These are phyloP conservation scores for Nowakowskiella sp. DNA, from an alignment of 192 early-diverging fungal species.

Conservation along the genomic window DNA sequence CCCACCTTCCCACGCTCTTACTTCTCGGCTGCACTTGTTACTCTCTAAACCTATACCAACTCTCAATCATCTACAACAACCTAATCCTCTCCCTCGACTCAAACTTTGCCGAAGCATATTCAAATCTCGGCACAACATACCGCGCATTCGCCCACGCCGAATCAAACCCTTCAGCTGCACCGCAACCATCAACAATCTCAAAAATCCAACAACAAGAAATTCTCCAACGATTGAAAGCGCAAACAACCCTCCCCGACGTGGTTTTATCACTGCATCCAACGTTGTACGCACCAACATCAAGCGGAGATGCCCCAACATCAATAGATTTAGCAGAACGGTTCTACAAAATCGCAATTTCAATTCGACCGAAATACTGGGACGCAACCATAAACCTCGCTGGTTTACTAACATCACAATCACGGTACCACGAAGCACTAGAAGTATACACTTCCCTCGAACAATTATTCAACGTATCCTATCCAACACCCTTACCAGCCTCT, in stretches of 20 bases:
- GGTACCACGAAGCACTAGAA: constrained; percentile 70
- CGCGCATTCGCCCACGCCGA: constrained; percentile 61
- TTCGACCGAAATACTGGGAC: constrained; percentile 88
- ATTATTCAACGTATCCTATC: constrained; percentile 5
- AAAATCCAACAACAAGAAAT: neutral
- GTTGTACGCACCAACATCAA: neutral
- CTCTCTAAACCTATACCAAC: constrained; percentile 59
- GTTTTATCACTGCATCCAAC: neutral
- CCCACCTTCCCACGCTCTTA: constrained; percentile 75
- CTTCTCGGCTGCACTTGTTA: constrained; percentile 83
- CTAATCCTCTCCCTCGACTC: constrained; percentile 72
- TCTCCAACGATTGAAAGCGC: no score
- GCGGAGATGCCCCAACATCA: neutral
- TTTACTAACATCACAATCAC: constrained; percentile 54
- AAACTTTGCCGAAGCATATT: constrained; percentile 84
- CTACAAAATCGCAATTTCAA: constrained; percentile 75
- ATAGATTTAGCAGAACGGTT: constrained; percentile 65
- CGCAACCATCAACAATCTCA: neutral
- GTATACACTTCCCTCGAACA: constrained; percentile 74
- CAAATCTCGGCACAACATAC: constrained; percentile 83
- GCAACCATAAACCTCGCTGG: constrained; percentile 82
- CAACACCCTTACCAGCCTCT: neutral
- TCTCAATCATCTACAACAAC: constrained; percentile 75
- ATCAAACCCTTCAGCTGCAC: neutral
- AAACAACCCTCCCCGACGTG: no score